phyloP scores from a whole-genome alignment of 495 filamentous ascomycete genomes.

The Aspergillus bridgeri region DNA sequence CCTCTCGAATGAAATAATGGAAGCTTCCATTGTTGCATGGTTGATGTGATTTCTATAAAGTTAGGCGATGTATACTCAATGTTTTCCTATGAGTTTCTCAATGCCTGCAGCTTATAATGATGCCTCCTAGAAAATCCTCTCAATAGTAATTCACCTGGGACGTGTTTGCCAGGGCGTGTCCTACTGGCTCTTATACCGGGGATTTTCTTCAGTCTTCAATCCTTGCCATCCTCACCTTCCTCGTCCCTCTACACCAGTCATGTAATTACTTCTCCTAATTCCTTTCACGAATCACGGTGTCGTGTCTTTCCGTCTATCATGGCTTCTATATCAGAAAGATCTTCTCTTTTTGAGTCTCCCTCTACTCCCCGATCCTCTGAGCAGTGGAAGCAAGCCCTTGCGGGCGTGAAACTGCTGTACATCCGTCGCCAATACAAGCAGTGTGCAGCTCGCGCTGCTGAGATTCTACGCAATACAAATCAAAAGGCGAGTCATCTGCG shows the following conservation, averaged over 20 bases:
- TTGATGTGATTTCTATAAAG: too few relatives aligned
- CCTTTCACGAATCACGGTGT: not conserved
- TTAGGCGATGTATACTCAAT: too few relatives aligned
- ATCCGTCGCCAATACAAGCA: constrained; percentile 43
- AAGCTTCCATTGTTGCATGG: too few relatives aligned
- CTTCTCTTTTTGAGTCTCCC: constrained; percentile 15
- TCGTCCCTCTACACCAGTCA: not conserved
- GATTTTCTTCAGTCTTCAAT: not conserved
- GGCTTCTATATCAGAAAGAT: constrained; percentile 19
- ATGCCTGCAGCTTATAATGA: too few relatives aligned
- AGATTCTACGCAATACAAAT: constrained; percentile 26
- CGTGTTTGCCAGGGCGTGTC: not conserved
- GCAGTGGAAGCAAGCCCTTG: constrained; percentile 35
- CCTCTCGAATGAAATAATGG: too few relatives aligned
- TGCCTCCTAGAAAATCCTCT: too few relatives aligned
- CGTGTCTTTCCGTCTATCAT: constrained; percentile 10
- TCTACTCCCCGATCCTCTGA: constrained; percentile 15
- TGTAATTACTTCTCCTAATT: not conserved
- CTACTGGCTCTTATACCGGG: not conserved
- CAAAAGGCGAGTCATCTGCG: constrained; percentile 24
- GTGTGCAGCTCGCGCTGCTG: constrained; percentile 34
- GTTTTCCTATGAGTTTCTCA: too few relatives aligned
- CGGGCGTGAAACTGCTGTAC: constrained; percentile 36
- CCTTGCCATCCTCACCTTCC: not conserved
- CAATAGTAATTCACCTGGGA: not conserved